Percentiles rank a stretch among this genome's conserved stretches.
These are phyloP conservation scores for Strobilomyces confusus DNA, from an alignment of 768 basidiomycete species.

Conservation along the genomic window DNA sequence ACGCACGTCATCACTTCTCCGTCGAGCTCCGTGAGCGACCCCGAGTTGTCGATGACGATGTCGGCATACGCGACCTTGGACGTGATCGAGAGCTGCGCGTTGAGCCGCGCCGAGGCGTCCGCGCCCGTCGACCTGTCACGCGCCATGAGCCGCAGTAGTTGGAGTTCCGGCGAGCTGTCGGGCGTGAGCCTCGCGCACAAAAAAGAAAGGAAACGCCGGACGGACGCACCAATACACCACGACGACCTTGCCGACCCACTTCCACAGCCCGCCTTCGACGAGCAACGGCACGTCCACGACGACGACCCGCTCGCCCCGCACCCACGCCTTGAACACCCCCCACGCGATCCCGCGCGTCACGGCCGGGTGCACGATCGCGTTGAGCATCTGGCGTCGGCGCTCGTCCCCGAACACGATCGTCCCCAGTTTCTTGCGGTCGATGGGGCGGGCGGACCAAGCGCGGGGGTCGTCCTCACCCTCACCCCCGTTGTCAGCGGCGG, in stretches of 20 bases:
- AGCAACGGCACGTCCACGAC: constrained; percentile 90
- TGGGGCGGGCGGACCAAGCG: constrained; percentile 48
- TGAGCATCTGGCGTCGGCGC: constrained; percentile 65
- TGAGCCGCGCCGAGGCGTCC: constrained; percentile 71
- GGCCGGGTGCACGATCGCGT: constrained; percentile 86
- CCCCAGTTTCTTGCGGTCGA: constrained; percentile 84
- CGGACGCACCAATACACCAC: constrained; percentile 82
- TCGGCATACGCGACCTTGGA: constrained; percentile 85
- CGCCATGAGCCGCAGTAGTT: constrained; percentile 75
- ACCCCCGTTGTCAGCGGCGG: no score
- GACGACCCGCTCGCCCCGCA: constrained; percentile 72
- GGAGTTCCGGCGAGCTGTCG: constrained; percentile 74
- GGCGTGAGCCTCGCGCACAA: no score
- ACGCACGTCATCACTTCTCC: constrained; percentile 41
- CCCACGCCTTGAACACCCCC: constrained; percentile 66
- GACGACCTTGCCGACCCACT: constrained; percentile 76
- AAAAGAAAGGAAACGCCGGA: no score
- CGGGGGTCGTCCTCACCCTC: neutral
- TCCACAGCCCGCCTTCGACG: constrained; percentile 84
- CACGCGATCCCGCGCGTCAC: constrained; percentile 77
- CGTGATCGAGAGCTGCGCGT: constrained; percentile 75
- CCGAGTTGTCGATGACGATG: constrained; percentile 85
- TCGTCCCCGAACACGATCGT: constrained; percentile 80
- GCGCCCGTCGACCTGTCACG: constrained; percentile 64
- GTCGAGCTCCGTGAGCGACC: constrained; percentile 63